A percentile compares a stretch with the other conserved stretches of the same genome.
phyloP scores from a whole-genome alignment of 2,329 filamentous ascomycete species.

The Niveomyces coronatus region DNA sequence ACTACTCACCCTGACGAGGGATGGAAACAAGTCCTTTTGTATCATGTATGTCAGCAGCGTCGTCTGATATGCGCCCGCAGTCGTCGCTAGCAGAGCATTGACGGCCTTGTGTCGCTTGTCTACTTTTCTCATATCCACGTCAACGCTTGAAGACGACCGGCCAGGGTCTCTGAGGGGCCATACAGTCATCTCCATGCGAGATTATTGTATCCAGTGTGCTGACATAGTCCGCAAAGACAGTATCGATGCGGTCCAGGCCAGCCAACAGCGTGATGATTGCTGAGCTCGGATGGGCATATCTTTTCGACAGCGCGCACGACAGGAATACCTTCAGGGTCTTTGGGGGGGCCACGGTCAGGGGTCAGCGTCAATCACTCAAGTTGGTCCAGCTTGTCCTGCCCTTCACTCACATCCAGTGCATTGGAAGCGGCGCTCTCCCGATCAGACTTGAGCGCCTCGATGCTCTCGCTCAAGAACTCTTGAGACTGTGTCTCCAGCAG shows the following conservation, averaged over 20 bases:
- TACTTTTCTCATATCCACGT: constrained; percentile 36
- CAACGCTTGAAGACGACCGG: background rate
- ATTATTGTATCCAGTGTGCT: constrained; percentile 73
- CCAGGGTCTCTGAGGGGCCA: constrained; percentile 21
- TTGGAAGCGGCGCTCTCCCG: constrained; percentile 57
- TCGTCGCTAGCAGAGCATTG: constrained; percentile 69
- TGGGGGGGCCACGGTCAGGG: too few relatives aligned
- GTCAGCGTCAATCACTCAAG: too few relatives aligned
- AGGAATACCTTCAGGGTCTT: constrained; percentile 88
- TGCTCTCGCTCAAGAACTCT: constrained; percentile 66
- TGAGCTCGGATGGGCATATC: constrained; percentile 88
- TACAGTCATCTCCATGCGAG: constrained; percentile 61
- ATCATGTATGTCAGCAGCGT: constrained; percentile 91
- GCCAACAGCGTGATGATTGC: constrained; percentile 87
- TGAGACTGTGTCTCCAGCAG: constrained; percentile 67
- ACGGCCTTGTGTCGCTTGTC: constrained; percentile 71
- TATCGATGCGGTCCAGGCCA: constrained; percentile 80
- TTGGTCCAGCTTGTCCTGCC: too few relatives aligned
- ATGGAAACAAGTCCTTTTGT: constrained; percentile 85
- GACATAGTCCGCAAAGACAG: constrained; percentile 81
- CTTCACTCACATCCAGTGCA: constrained; percentile 76
- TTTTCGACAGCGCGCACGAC: constrained; percentile 71
- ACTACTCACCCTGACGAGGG: constrained; percentile 73
- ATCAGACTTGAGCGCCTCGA: constrained; percentile 55
- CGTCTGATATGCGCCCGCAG: constrained; percentile 91